Evolutionary conservation across 2,329 filamentous ascomycete genomes (phyloP).

Genomic region (Coniochaeta sp.): DNA sequence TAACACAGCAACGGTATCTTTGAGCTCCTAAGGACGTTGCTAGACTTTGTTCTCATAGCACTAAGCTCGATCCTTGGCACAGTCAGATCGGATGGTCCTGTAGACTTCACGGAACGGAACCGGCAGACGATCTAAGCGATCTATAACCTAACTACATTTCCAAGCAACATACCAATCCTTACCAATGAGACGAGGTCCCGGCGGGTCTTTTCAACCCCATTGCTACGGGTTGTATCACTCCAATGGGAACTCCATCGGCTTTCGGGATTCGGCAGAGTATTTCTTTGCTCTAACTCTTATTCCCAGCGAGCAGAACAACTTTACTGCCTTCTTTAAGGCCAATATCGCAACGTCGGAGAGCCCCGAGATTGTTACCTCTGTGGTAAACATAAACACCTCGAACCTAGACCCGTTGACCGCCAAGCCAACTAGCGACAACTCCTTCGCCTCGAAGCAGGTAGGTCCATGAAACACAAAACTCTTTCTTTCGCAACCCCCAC

Average conservation of each 20-base stretch:
- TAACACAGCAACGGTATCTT: background rate
- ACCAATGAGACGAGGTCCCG: conserved; percentile 25
- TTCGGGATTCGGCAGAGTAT: conserved; percentile 33
- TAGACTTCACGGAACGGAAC: background rate
- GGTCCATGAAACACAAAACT: background rate
- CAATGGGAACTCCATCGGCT: conserved; percentile 31
- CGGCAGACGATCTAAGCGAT: conserved; percentile 14
- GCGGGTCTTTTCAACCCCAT: conserved; percentile 27
- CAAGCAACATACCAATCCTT: conserved; percentile 27
- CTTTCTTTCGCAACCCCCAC: background rate
- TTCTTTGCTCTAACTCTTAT: conserved; percentile 33
- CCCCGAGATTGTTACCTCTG: conserved; percentile 24
- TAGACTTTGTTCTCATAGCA: background rate
- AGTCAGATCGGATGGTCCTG: background rate
- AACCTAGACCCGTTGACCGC: conserved; percentile 21
- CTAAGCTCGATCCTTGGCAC: background rate
- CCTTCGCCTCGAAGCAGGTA: conserved; percentile 25
- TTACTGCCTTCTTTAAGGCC: conserved; percentile 23
- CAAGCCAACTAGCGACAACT: conserved; percentile 22
- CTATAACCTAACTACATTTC: conserved; percentile 32
- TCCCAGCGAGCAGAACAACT: conserved; percentile 17
- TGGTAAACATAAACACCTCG: conserved; percentile 24
- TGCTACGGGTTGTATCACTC: conserved; percentile 31
- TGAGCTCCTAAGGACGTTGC: background rate
- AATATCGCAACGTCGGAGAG: conserved; percentile 24